A percentile compares a stretch with the other conserved stretches of the same genome.
These are phyloP conservation scores for Albifimbria verrucaria DNA, from an alignment of 2,329 filamentous ascomycete genomes.

Conservation along the genomic window DNA sequence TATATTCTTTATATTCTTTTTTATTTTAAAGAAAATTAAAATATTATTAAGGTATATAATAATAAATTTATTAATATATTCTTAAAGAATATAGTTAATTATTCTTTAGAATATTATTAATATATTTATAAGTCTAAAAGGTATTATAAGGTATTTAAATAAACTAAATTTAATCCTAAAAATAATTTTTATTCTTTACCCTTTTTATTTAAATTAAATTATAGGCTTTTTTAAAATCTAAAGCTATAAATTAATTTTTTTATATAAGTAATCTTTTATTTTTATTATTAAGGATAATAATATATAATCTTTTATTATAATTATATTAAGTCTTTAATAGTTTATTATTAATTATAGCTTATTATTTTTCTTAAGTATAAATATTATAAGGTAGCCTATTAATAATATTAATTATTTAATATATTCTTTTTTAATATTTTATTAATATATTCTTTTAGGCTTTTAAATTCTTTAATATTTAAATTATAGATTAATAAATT, in stretches of 20 bases:
- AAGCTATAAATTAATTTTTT: too few species aligned
- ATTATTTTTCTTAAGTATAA: neutral
- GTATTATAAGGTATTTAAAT: too few species aligned
- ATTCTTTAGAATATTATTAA: neutral
- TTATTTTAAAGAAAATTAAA: neutral
- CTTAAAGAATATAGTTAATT: neutral
- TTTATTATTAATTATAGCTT: neutral
- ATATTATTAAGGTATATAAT: conserved; percentile 5
- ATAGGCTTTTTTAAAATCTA: neutral
- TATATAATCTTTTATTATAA: neutral
- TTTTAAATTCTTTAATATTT: neutral
- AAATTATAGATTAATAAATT: neutral
- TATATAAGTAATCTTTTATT: neutral
- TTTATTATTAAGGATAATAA: neutral
- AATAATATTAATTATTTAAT: neutral
- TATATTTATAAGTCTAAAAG: too few species aligned
- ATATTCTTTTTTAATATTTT: neutral
- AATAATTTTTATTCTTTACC: neutral
- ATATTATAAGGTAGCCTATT: neutral
- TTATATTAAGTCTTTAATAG: neutral
- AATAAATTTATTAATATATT: neutral
- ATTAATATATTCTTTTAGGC: neutral
- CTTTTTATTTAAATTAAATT: neutral
- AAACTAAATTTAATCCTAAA: too few species aligned
- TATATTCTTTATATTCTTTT: neutral